phyloP scores from a whole-genome alignment of 345 rosid genomes.

The Citrus hindsii region DNA sequence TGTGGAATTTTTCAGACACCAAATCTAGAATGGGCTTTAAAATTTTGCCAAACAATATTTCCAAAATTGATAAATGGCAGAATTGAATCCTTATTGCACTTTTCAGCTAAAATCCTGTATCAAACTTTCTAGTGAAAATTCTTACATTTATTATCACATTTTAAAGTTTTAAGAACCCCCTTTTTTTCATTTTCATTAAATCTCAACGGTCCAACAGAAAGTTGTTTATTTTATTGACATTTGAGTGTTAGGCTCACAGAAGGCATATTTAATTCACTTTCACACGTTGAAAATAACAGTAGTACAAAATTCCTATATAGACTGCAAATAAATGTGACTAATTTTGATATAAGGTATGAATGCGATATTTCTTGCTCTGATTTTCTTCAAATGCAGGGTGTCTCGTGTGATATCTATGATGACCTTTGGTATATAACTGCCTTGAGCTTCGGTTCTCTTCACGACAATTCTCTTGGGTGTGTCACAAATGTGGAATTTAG shows the following conservation, averaged over 20 bases:
- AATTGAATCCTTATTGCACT: not conserved
- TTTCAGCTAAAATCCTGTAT: not conserved
- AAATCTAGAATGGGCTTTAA: not conserved
- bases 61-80: not conserved
- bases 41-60: not conserved
- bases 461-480: constrained; percentile 76
- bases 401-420: constrained; percentile 73
- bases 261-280: not conserved
- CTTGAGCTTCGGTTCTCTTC: constrained; percentile 67
- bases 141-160: not conserved
- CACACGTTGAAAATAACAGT: not conserved
- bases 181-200: not conserved
- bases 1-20: not conserved
- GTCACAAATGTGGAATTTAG: constrained; percentile 45
- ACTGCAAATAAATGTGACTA: not conserved
- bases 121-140: not conserved
- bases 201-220: not conserved
- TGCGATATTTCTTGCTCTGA: not conserved
- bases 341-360: not conserved
- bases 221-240: not conserved
- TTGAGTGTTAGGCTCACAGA: not conserved
- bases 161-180: not conserved
- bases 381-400: constrained; percentile 53
- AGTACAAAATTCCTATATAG: not conserved
- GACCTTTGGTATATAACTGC: constrained; percentile 81